phyloP scores from a whole-genome alignment of 768 basidiomycete species.

The Agrocybe pediades region DNA sequence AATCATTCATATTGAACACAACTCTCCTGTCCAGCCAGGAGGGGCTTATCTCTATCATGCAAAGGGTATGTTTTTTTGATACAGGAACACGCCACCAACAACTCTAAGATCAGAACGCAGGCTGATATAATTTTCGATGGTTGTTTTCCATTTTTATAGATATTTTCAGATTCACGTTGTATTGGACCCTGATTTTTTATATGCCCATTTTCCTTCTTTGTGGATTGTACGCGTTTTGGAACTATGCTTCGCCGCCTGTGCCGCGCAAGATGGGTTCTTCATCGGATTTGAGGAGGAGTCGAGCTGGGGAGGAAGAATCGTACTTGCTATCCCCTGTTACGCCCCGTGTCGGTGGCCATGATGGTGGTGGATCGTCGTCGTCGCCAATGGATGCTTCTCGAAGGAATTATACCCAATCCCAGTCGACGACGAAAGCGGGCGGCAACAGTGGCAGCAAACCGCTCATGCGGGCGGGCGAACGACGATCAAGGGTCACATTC shows the following conservation, averaged over 20 bases:
- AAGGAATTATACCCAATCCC: conserved; percentile 16
- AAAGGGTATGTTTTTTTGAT: conserved; percentile 29
- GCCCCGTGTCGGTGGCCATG: no score
- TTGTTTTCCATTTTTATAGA: no score
- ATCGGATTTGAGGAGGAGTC: neutral
- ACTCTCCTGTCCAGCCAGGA: conserved; percentile 38
- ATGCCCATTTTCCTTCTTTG: conserved; percentile 50
- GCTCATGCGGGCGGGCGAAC: conserved; percentile 30
- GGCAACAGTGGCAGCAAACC: no score
- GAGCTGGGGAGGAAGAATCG: no score
- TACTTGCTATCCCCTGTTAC: conserved; percentile 16
- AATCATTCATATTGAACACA: conserved; percentile 43
- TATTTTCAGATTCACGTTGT: conserved; percentile 53
- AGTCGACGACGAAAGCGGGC: no score
- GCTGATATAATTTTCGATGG: no score
- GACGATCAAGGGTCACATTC: conserved; percentile 48
- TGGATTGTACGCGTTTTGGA: conserved; percentile 52
- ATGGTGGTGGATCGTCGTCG: no score
- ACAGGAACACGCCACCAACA: neutral
- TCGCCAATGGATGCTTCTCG: neutral
- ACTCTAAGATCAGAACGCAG: no score
- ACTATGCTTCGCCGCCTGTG: conserved; percentile 48
- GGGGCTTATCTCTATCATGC: conserved; percentile 45
- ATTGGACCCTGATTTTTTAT: conserved; percentile 54
- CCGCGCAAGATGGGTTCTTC: conserved; percentile 3